phyloP scores from a whole-genome alignment of 352 stramenopile genomes.

The Pythium rishiriense region DNA sequence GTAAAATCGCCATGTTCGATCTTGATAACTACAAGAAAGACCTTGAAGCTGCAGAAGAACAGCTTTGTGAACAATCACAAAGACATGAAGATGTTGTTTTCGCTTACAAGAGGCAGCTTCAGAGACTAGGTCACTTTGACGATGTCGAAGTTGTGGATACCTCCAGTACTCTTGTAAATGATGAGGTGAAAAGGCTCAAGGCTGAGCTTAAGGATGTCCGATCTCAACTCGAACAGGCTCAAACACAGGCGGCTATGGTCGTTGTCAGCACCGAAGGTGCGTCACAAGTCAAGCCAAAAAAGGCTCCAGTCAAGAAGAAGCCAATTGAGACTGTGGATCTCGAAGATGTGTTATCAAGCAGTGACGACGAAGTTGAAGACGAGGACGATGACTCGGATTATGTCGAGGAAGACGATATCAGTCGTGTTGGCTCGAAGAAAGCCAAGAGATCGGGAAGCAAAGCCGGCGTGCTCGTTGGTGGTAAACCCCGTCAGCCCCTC shows the following conservation, averaged over 20 bases:
- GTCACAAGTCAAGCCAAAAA: constrained; percentile 29
- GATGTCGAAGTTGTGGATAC: background rate
- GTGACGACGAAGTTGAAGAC: constrained; percentile 59
- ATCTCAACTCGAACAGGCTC: constrained; percentile 23
- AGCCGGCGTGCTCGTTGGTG: background rate
- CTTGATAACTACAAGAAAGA: constrained; percentile 41
- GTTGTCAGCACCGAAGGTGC: background rate
- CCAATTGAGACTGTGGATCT: constrained; percentile 40
- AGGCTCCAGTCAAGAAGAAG: constrained; percentile 39
- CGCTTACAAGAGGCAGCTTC: constrained; percentile 31
- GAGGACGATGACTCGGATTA: constrained; percentile 69
- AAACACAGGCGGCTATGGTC: background rate
- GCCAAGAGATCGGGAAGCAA: constrained; percentile 12
- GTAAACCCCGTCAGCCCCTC: constrained; percentile 13
- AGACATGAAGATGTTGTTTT: constrained; percentile 27
- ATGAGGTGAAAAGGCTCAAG: constrained; percentile 16
- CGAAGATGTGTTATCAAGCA: constrained; percentile 50
- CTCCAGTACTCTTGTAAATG: background rate
- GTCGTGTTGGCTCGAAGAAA: constrained; percentile 8
- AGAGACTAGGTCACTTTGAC: constrained; percentile 22
- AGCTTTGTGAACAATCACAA: constrained; percentile 33
- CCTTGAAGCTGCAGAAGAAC: constrained; percentile 31
- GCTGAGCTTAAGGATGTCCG: constrained; percentile 28
- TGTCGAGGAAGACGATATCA: constrained; percentile 44
- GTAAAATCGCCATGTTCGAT: constrained; percentile 35